These are phyloP conservation scores for Monosporascus sp. DNA, from an alignment of 2,329 filamentous ascomycete genomes.

Conservation along the genomic window DNA sequence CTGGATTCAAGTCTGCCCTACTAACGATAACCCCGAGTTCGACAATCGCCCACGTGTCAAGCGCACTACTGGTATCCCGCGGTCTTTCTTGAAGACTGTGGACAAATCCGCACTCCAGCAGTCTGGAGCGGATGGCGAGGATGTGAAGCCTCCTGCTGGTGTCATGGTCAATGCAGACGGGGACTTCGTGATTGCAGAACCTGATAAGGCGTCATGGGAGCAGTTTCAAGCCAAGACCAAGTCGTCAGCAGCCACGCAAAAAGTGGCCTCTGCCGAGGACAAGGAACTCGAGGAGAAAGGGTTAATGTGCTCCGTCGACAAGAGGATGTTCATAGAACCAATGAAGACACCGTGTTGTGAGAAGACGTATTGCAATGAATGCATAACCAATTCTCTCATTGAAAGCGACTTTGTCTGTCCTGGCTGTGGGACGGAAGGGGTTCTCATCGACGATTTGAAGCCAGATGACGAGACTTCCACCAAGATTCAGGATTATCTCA, in stretches of 20 bases:
- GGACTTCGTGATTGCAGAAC: constrained; percentile 93
- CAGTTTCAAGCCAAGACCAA: constrained; percentile 94
- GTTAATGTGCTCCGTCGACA: constrained; percentile 92
- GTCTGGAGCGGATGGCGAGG: constrained; percentile 70
- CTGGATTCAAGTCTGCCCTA: constrained; percentile 97
- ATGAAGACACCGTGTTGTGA: constrained; percentile 98
- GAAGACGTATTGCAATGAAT: constrained; percentile 98
- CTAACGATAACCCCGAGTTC: constrained; percentile 96
- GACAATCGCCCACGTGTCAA: constrained; percentile 92
- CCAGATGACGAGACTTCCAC: constrained; percentile 71
- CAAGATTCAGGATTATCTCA: constrained; percentile 72
- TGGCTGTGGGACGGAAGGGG: constrained; percentile 81
- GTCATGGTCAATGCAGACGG: constrained; percentile 98
- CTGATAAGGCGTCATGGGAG: constrained; percentile 94
- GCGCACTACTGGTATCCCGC: constrained; percentile 92
- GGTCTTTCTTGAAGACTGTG: constrained; percentile 90
- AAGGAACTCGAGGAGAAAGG: constrained; percentile 85
- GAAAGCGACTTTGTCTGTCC: constrained; percentile 97
- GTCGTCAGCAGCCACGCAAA: constrained; percentile 75
- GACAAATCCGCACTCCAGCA: constrained; percentile 80
- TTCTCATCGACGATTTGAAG: constrained; percentile 86
- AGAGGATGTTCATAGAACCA: constrained; percentile 96
- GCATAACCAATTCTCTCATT: constrained; percentile 98
- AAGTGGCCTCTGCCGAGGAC: constrained; percentile 69
- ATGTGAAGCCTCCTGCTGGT: constrained; percentile 70